Percentiles rank a stretch among this genome's conserved stretches.
Evolutionary conservation across 257 asterid genomes (phyloP).

Genomic region (Lantana camara): DNA sequence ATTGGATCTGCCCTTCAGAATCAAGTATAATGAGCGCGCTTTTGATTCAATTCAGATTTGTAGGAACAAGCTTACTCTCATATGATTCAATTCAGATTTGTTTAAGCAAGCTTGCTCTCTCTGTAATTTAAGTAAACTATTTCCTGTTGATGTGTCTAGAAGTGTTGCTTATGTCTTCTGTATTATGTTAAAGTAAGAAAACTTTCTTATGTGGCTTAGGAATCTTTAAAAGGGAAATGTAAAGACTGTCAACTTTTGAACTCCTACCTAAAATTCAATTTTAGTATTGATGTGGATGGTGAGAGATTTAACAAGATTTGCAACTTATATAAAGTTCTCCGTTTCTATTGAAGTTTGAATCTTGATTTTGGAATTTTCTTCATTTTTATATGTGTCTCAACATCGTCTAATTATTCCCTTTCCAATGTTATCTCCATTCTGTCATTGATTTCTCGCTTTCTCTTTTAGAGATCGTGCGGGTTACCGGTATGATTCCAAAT

Average conservation of each 20-base stretch:
- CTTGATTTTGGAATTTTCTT: too few relatives aligned
- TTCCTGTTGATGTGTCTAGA: background rate
- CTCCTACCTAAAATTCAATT: too few relatives aligned
- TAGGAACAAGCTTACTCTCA: background rate
- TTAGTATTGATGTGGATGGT: too few relatives aligned
- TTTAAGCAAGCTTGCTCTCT: background rate
- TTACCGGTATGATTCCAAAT: slow-evolving; percentile 79
- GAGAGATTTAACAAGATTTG: too few relatives aligned
- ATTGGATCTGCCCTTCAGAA: slow-evolving; percentile 49
- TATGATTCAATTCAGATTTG: background rate
- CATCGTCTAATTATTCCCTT: too few relatives aligned
- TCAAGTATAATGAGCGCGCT: background rate
- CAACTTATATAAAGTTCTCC: too few relatives aligned
- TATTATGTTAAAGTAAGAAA: background rate
- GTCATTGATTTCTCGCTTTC: background rate
- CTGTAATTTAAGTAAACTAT: background rate
- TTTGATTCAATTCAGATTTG: background rate
- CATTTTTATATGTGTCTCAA: too few relatives aligned
- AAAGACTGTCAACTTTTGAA: too few relatives aligned
- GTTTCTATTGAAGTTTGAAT: too few relatives aligned
- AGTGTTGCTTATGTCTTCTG: too few relatives aligned
- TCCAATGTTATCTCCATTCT: background rate
- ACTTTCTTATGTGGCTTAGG: background rate
- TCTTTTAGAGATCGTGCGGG: slow-evolving; percentile 64
- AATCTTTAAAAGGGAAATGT: background rate